Base-by-base conservation (phyloP, 768 basidiomycete genomes). In the Naematelia aurantialba region DNA sequence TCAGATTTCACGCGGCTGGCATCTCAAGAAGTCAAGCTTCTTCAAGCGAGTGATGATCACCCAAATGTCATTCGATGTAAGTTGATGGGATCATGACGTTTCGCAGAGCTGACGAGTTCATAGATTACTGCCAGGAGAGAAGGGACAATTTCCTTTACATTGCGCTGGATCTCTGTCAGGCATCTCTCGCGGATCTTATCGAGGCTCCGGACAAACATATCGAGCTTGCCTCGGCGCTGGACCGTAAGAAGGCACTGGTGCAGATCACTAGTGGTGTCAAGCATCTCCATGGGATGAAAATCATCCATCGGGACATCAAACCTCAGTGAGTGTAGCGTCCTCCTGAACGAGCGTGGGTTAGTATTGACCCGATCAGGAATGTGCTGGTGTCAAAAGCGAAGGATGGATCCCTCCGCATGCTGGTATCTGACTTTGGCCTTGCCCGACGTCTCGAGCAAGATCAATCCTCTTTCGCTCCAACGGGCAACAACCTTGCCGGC, bases 281-380 rank as follows among this genome's bases (percentile, higher is more conserved):
- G 54, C 92, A 98, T 77, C 81, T 99, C 10, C 93, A 98, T 74
- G 87, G 84, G 5, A 84, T 98, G 69, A 96, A 94, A 78, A 88
- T 98, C 58, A 85, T 97, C n/a, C 94, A 98, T 79, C 85, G 94
- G 29, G 94, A 98, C 75, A 96, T 99, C 78, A 99, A 99, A 72
- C 94, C 94, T 3, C 94, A 93, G 76, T 78, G 27, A 60, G 77
- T 73, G 4, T 1, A 1, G 24, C 11, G 10, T 10, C 14, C 17
- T 13, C 5, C n/a, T n/a, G n/a, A n/a, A n/a, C n/a, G n/a, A n/a
- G n/a, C 13, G 10, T 19, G 30, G 25, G 11, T 0, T 24, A 60
- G 34, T 19, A 34, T 55, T 63, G 25, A 54, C 55, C 5, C 8
- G 24, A 26, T 5, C 56, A 78, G 77, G 53, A 99, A 99, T 71